Evolutionary conservation across 768 basidiomycete species (phyloP).

Genomic region (Boletellus ananas): DNA sequence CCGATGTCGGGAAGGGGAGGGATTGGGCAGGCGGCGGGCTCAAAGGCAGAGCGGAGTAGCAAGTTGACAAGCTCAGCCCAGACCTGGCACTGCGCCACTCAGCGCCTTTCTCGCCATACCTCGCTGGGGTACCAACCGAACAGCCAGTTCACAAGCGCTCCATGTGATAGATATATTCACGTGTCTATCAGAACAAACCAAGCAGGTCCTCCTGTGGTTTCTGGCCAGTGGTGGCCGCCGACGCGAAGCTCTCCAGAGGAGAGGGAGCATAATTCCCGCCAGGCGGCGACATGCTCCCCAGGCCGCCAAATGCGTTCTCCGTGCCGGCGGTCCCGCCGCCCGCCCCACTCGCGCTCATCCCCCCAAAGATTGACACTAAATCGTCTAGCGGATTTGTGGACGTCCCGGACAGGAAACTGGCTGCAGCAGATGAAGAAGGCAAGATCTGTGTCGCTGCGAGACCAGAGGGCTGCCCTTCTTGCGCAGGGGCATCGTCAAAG

Average conservation of each 20-base stretch:
- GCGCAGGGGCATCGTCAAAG: constrained; percentile 71
- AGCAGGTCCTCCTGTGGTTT: constrained; percentile 49
- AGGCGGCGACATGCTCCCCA: constrained; percentile 12
- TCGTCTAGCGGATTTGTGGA: constrained; percentile 91
- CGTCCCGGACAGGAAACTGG: constrained; percentile 70
- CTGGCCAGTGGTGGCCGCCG: constrained; percentile 23
- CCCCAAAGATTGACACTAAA: constrained; percentile 88
- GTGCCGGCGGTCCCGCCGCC: constrained; percentile 11
- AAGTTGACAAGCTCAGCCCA: too few species aligned
- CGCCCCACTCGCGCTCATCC: constrained; percentile 32
- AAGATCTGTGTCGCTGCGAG: constrained; percentile 75
- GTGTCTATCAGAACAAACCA: constrained; percentile 45
- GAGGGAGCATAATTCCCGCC: constrained; percentile 3
- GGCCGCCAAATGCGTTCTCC: constrained; percentile 17
- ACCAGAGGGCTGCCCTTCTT: constrained; percentile 61
- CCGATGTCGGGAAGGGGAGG: too few species aligned
- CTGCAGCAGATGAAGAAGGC: constrained; percentile 67
- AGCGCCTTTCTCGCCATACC: too few species aligned
- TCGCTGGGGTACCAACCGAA: too few species aligned
- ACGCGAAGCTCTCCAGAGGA: constrained; percentile 21
- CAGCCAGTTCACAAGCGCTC: too few species aligned
- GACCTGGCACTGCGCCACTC: too few species aligned
- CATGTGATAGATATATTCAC: constrained; percentile 1
- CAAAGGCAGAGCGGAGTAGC: too few species aligned
- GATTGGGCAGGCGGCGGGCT: too few species aligned